Evolutionary conservation across 2,329 filamentous ascomycete species (phyloP).

Genomic region (Pestalotiopsis sp.): DNA sequence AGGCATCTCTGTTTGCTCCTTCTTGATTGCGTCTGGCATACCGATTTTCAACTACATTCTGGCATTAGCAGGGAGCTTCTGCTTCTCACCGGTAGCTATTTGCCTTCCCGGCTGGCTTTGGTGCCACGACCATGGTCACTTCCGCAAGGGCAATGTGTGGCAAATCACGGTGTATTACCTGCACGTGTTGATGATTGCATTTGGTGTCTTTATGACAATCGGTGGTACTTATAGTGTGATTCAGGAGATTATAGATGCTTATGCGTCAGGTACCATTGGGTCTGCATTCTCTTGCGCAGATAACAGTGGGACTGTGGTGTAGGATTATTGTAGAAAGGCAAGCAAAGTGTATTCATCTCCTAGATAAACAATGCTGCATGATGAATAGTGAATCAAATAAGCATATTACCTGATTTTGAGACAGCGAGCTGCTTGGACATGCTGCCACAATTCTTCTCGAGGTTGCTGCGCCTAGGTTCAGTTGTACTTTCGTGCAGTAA

Average conservation of each 20-base stretch:
- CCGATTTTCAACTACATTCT: conserved; percentile 35
- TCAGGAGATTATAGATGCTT: conserved; percentile 53
- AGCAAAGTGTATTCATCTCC: no score
- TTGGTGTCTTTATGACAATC: conserved; percentile 40
- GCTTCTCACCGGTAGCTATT: conserved; percentile 37
- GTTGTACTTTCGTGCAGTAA: no score
- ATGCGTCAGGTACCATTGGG: conserved; percentile 47
- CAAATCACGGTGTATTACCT: conserved; percentile 33
- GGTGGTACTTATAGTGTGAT: conserved; percentile 49
- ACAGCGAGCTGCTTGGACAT: no score
- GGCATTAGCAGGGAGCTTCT: conserved; percentile 33
- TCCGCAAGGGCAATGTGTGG: conserved; percentile 29
- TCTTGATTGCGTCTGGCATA: conserved; percentile 27
- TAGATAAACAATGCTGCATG: no score
- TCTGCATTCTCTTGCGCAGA: conserved; percentile 51
- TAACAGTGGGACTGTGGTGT: conserved; percentile 33
- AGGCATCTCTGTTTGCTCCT: conserved; percentile 22
- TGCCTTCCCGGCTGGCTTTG: conserved; percentile 38
- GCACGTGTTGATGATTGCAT: conserved; percentile 35
- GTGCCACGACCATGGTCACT: conserved; percentile 37
- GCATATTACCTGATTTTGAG: background rate
- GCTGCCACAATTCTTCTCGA: no score
- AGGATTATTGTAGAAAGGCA: background rate
- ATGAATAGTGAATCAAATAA: background rate
- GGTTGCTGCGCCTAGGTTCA: no score